phyloP scores from a whole-genome alignment of 2,329 filamentous ascomycete species.

The Alternaria atra region DNA sequence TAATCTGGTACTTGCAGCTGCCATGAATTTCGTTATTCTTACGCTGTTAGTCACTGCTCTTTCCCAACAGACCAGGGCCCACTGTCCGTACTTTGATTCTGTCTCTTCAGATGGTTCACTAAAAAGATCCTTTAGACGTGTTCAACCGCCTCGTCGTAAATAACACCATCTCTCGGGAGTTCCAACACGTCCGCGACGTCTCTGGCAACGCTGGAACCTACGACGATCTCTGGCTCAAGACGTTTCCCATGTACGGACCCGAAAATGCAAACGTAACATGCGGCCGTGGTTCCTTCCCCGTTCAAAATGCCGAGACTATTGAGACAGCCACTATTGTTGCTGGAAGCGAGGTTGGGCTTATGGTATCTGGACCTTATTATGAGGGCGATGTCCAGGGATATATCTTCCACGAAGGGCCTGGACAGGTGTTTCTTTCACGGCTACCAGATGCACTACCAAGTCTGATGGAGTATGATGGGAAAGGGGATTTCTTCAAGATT shows the following conservation, averaged over 20 bases:
- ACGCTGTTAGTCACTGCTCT: neutral
- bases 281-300: slow-evolving; percentile 18
- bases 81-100: neutral
- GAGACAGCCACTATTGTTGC: slow-evolving; percentile 25
- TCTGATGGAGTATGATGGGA: too few relatives aligned
- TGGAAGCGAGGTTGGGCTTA: slow-evolving; percentile 22
- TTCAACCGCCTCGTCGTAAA: slow-evolving; percentile 31
- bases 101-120: neutral
- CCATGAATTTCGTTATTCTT: neutral
- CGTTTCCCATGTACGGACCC: slow-evolving; percentile 22
- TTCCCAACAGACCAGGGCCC: neutral
- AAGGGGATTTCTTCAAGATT: too few relatives aligned
- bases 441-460: too few relatives aligned
- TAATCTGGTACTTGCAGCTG: neutral
- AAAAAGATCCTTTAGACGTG: slow-evolving; percentile 10
- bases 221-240: slow-evolving; percentile 15
- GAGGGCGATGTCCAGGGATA: slow-evolving; percentile 7
- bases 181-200: slow-evolving; percentile 32
- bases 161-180: slow-evolving; percentile 26
- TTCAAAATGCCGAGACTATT: slow-evolving; percentile 16
- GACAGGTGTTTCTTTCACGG: too few relatives aligned
- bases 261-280: slow-evolving; percentile 18
- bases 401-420: too few relatives aligned
- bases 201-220: slow-evolving; percentile 6
- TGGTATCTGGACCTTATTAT: slow-evolving; percentile 17